Evolutionary conservation across 441 rosid genomes (phyloP), one percentile per base, ranked within the genome.

Genomic region (Adansonia madagascariensis): DNA sequence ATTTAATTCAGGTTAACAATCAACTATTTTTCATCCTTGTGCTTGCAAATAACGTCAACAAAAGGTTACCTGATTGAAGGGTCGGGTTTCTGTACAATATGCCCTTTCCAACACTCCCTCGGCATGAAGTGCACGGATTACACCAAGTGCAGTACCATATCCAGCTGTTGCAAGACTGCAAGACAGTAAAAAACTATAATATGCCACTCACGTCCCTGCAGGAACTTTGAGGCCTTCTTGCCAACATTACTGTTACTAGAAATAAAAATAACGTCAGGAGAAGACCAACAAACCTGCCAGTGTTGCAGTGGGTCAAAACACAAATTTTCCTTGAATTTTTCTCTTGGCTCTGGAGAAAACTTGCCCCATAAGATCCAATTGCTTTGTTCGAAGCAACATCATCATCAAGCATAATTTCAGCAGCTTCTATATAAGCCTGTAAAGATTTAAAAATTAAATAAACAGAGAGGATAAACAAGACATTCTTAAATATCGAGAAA

Each of bases 1-100:
- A 35, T 35, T 35, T 35, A 35, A 35, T 35, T 35, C 41, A 35
- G 41, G 6, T 49, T 24, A 69, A 22, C 57, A 44, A 3, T 8
- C 4, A 49, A 2, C 7, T 18, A 14, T 47, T 49, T 46, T 22
- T 69, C 20, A 24, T 49, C 49, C 43, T 49, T 49, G 59, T 69
- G 14, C 43, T 0, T 2, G 52, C 35, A 64, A 44, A 69, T 8
- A 49, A 35, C 55, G 24, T 57, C 0, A 57, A 18, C 27, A 8
- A 43, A 80, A 64, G 73, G 84, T 83, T 75, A 93, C 98, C 89
- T 93, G 97, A 83, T 95, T 95, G 81, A 93, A 93, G 14, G 99
- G 99, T 69, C 97, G 98, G 35, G 99, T 95, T 90, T 95, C 99
- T 15, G 99, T 91, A 89, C 98, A 95, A 86, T 86, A 92, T 41